phyloP scores from a whole-genome alignment of 208 protist genomes.

The Leishmania aethiopica region DNA sequence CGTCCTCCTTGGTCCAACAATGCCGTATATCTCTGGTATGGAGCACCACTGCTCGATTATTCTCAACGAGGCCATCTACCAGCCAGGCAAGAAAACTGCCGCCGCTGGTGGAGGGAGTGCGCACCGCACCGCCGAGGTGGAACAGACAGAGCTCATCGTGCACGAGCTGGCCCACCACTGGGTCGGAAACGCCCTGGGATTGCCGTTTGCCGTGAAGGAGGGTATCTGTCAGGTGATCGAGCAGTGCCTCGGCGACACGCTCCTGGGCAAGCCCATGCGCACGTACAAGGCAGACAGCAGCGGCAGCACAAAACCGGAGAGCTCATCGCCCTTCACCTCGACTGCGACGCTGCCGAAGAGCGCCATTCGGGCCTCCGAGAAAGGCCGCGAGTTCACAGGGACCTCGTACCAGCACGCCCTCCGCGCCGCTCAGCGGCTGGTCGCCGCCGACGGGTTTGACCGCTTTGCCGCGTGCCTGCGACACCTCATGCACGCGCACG shows the following conservation, averaged over 20 bases:
- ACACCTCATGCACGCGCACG: constrained; percentile 32
- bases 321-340: not conserved
- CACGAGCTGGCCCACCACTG: constrained; percentile 90
- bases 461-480: constrained; percentile 35
- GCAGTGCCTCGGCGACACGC: constrained; percentile 53
- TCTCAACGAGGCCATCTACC: constrained; percentile 75
- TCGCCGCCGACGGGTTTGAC: constrained; percentile 43
- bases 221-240: constrained; percentile 86
- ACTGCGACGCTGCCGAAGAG: not conserved
- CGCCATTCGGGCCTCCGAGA: constrained; percentile 40
- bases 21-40: constrained; percentile 87
- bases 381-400: constrained; percentile 75
- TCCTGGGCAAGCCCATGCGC: constrained; percentile 41
- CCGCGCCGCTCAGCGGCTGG: constrained; percentile 34
- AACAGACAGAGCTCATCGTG: constrained; percentile 69
- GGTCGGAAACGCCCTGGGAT: constrained; percentile 81
- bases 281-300: constrained; percentile 21
- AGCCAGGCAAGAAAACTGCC: not conserved
- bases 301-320: not conserved
- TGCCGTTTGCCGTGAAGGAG: constrained; percentile 88
- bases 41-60: constrained; percentile 88
- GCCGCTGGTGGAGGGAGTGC: not conserved
- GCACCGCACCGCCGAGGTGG: constrained; percentile 17
- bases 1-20: constrained; percentile 68
- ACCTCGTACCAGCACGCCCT: constrained; percentile 67